These are phyloP conservation scores for Fistulina hepatica DNA, from an alignment of 1,284 basidiomycete genomes.

Conservation along the genomic window DNA sequence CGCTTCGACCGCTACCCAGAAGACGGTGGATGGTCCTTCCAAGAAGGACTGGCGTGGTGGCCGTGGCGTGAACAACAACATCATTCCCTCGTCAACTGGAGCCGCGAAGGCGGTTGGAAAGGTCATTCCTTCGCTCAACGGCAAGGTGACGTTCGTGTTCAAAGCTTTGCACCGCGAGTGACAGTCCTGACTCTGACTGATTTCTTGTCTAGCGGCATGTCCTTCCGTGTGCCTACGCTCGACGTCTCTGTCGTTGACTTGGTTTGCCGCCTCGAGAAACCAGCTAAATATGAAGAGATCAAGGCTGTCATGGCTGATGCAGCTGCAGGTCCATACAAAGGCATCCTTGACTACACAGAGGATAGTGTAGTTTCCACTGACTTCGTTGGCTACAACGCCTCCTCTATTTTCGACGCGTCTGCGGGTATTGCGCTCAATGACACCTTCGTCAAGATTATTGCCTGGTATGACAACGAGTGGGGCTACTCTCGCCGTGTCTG, in stretches of 20 bases:
- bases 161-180: conserved; percentile 2
- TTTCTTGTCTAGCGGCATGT: conserved; percentile 55
- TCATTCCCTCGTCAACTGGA: conserved; percentile 98
- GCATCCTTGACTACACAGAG: conserved; percentile 83
- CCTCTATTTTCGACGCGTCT: conserved; percentile 85
- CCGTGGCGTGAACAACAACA: conserved; percentile 95
- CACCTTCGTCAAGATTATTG: conserved; percentile 92
- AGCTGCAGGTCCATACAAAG: background rate
- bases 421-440: conserved; percentile 91
- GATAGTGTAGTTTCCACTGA: conserved; percentile 93
- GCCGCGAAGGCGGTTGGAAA: conserved; percentile 99
- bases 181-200: conserved; percentile 13
- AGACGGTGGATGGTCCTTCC: conserved; percentile 97
- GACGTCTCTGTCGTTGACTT: conserved; percentile 99
- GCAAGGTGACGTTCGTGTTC: conserved; percentile 78
- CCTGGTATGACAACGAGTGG: conserved; percentile 97
- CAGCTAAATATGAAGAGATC: conserved; percentile 83
- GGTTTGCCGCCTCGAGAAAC: conserved; percentile 87
- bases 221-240: conserved; percentile 96
- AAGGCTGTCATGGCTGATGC: conserved; percentile 45
- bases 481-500: conserved; percentile 93
- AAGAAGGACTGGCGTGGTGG: conserved; percentile 95
- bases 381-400: conserved; percentile 73
- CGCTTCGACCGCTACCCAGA: conserved; percentile 95
- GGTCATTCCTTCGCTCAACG: conserved; percentile 95